A percentile compares a stretch with the other conserved stretches of the same genome.
These are phyloP conservation scores for Plasmopara halstedii DNA, from an alignment of 352 stramenopile genomes.

Conservation along the genomic window DNA sequence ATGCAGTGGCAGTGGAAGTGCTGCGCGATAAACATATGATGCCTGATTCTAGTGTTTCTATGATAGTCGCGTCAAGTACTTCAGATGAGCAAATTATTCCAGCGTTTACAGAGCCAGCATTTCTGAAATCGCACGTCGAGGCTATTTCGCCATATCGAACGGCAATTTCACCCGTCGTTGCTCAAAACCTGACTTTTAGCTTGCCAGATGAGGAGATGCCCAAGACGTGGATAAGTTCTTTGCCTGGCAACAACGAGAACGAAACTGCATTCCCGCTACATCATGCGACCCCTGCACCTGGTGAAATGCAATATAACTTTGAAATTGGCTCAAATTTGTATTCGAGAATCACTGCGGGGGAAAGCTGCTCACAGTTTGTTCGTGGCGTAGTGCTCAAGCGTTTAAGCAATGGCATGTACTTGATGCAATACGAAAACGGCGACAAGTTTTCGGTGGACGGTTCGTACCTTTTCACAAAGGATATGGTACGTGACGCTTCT, in stretches of 20 bases:
- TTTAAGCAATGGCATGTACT: constrained; percentile 33
- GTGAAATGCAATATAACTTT: constrained; percentile 22
- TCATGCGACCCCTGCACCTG: background rate
- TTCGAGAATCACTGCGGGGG: constrained; percentile 33
- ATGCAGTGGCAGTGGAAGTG: constrained; percentile 11
- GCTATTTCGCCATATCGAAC: constrained; percentile 19
- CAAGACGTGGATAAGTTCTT: background rate
- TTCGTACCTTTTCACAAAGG: constrained; percentile 40
- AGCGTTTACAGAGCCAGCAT: constrained; percentile 12
- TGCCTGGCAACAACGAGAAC: background rate
- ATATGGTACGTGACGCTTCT: constrained; percentile 30
- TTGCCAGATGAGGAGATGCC: constrained; percentile 1
- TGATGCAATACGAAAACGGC: constrained; percentile 49
- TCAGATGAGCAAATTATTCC: constrained; percentile 19
- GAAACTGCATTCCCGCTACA: no score
- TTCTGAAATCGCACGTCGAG: constrained; percentile 9
- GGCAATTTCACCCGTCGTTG: constrained; percentile 25
- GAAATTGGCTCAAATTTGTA: constrained; percentile 27
- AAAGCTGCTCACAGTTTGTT: constrained; percentile 32
- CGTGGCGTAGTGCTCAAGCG: constrained; percentile 34
- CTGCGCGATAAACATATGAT: background rate
- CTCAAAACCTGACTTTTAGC: constrained; percentile 1
- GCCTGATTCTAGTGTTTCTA: background rate
- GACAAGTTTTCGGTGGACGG: constrained; percentile 37
- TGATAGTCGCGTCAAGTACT: constrained; percentile 4